Base-by-base conservation (phyloP, 176 grass and related monocot genomes). In the Panicum miliaceum region DNA sequence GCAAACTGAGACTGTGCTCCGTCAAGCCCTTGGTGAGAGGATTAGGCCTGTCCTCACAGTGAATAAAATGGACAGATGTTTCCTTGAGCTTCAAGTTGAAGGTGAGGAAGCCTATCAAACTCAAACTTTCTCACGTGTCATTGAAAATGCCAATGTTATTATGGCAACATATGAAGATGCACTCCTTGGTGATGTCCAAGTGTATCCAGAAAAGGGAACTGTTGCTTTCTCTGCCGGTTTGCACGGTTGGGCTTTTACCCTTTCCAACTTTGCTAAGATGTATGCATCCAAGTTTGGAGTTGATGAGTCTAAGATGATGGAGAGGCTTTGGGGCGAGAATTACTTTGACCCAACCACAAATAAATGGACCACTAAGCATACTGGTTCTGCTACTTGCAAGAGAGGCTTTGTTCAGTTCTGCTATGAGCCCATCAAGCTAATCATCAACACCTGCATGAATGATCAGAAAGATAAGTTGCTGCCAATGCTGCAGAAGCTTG, bases 291-390 rank as follows among this genome's bases (percentile, higher is more conserved):
- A 94, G 51, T 94, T 94, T 73, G 92, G 92, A 68, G 92, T 94
- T 53, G 92, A 89, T 78, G 91, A 90, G 37, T 0, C 61, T 9
- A 93, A 93, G 65, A 93, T 93, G 91, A 93, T 90, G 91, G 91
- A 91, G 89, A 90, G 89, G 62, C 92, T 94, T 0, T 94, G 89
- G 92, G 92, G 89, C 79, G 92, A 94, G 86, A 94, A 94, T 42
- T 89, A 64, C 86, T 94, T 94, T 46, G 92, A 94, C 65, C 92
- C 92, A n/a, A 47, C 71, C 32, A 94, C 92, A 52, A 91, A 85
- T 81, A 94, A 94, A 16, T 91, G 92, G 92, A 91, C 89, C 29
- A 82, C 14, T 62, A 94, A 94, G 84, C 82, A 32, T 76, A 89
- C 86, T 11, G 89, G 92, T 3, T 75, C 86, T 42, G 41, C 86